Evolutionary conservation across 306 rosid species (phyloP).

Genomic region (Cyamopsis tetragonoloba): DNA sequence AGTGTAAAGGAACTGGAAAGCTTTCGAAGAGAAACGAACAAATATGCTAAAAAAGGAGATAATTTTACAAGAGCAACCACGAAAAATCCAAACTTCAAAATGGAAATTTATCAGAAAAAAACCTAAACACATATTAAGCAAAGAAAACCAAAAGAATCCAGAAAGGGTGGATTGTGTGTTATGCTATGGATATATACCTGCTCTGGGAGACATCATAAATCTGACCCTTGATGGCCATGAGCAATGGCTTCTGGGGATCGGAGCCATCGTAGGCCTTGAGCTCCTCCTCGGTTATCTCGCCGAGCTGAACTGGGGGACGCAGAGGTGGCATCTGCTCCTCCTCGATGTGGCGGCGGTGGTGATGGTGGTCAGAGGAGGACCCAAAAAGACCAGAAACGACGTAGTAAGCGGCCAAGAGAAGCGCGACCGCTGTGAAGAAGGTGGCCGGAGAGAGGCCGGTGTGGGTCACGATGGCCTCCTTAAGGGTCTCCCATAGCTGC

Average conservation of each 20-base stretch:
- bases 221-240: slow-evolving; percentile 96
- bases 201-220: slow-evolving; percentile 96
- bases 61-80: neutral
- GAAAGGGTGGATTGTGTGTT: neutral
- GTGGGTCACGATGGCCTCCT: slow-evolving; percentile 64
- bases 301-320: slow-evolving; percentile 87
- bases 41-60: neutral
- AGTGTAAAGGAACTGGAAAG: neutral
- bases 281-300: slow-evolving; percentile 74
- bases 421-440: slow-evolving; percentile 66
- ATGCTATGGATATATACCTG: slow-evolving; percentile 44
- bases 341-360: slow-evolving; percentile 23
- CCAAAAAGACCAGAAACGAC: slow-evolving; percentile 54
- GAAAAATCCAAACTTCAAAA: neutral
- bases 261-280: slow-evolving; percentile 72
- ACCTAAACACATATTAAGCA: neutral
- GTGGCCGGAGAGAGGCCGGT: slow-evolving; percentile 85
- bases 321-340: slow-evolving; percentile 66
- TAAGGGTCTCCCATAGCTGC: slow-evolving; percentile 73
- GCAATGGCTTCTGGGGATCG: slow-evolving; percentile 73
- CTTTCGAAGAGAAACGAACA: neutral
- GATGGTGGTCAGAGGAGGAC: slow-evolving; percentile 35
- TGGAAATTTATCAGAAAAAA: neutral
- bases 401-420: slow-evolving; percentile 50
- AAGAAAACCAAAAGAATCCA: neutral